Evolutionary conservation across 345 rosid species (phyloP).

Genomic region (Eucalyptus decipiens): DNA sequence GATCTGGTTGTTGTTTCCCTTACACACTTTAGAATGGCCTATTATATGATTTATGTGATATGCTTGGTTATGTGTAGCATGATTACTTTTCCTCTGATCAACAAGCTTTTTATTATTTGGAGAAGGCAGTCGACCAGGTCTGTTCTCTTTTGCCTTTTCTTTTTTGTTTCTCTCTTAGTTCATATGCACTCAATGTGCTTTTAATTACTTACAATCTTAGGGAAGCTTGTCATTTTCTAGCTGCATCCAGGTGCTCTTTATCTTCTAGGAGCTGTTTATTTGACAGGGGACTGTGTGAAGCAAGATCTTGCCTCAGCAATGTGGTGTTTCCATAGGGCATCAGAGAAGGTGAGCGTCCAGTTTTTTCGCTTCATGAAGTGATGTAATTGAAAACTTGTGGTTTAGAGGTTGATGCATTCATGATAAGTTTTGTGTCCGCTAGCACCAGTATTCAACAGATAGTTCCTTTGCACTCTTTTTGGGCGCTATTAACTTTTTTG

Average conservation of each 20-base stretch:
- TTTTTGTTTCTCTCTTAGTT: neutral
- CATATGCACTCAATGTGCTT: neutral
- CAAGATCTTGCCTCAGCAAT: slow-evolving; percentile 85
- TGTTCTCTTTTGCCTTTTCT: neutral
- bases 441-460: neutral
- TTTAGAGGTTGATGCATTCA: neutral
- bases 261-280: slow-evolving; percentile 80
- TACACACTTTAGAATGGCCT: neutral
- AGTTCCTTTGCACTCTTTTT: neutral
- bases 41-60: neutral
- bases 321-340: slow-evolving; percentile 92
- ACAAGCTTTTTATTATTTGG: slow-evolving; percentile 79
- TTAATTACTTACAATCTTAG: slow-evolving; percentile 11
- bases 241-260: slow-evolving; percentile 96
- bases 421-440: neutral
- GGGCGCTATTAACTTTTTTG: neutral
- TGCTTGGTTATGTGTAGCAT: slow-evolving; percentile 26
- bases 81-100: slow-evolving; percentile 76
- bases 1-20: neutral
- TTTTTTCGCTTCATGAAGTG: neutral
- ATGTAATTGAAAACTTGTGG: neutral
- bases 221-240: slow-evolving; percentile 13
- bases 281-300: slow-evolving; percentile 84
- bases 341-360: slow-evolving; percentile 49
- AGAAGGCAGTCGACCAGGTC: slow-evolving; percentile 95